These are phyloP conservation scores for Chaetomium cochliodes DNA, from an alignment of 495 filamentous ascomycete species.

Conservation along the genomic window DNA sequence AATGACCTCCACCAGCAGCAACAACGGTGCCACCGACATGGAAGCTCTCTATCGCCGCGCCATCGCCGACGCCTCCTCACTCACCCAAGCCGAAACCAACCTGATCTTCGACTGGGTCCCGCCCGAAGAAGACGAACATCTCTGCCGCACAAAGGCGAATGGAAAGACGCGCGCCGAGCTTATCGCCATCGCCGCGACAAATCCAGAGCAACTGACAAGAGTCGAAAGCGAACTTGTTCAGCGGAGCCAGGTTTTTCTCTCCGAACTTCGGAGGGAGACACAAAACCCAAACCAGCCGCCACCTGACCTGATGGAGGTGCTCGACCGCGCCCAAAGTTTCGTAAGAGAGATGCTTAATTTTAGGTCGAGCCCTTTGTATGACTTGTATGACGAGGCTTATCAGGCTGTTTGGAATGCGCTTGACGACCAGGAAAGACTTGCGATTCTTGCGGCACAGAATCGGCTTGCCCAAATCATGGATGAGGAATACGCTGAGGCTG, in stretches of 20 bases:
- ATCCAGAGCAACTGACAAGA: conserved; percentile 18
- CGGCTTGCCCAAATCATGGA: conserved; percentile 15
- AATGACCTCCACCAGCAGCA: conserved; percentile 19
- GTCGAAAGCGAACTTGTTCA: conserved; percentile 14
- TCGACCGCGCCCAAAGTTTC: conserved; percentile 10
- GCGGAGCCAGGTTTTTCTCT: conserved; percentile 6
- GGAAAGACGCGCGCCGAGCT: conserved; percentile 22
- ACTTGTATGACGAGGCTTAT: conserved; percentile 10
- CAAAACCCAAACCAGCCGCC: conserved; percentile 19
- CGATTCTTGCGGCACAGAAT: conserved; percentile 10
- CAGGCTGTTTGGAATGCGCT: conserved; percentile 17
- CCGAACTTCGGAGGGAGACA: conserved; percentile 18
- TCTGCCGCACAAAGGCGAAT: conserved; percentile 20
- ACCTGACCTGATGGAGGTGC: conserved; percentile 13
- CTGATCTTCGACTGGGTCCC: conserved; percentile 15
- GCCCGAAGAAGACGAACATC: conserved; percentile 17
- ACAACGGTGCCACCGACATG: conserved; percentile 16
- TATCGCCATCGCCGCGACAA: conserved; percentile 19
- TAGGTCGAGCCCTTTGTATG: conserved; percentile 8
- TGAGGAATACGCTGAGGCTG: conserved; percentile 15
- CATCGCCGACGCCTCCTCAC: conserved; percentile 18
- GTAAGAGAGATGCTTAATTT: too few relatives aligned
- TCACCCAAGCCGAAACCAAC: conserved; percentile 22
- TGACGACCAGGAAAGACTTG: conserved; percentile 21
- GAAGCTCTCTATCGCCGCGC: conserved; percentile 20